phyloP scores from a whole-genome alignment of 306 rosid species.

The Cercis canadensis region DNA sequence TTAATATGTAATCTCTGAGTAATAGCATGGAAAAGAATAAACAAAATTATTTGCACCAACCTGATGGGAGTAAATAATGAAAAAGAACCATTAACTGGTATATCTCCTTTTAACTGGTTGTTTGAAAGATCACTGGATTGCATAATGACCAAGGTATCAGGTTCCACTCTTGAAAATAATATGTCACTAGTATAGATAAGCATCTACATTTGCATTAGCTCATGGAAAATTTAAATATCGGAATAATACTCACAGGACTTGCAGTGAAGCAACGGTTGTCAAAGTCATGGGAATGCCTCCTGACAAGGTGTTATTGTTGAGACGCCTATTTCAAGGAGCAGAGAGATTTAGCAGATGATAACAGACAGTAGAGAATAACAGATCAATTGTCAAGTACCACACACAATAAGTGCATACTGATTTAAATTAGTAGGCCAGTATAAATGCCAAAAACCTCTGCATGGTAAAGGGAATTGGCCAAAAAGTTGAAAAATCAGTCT shows the following conservation, averaged over 20 bases:
- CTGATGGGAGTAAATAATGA: slow-evolving; percentile 62
- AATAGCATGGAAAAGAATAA: neutral
- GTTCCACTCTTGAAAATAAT: neutral
- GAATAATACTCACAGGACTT: slow-evolving; percentile 70
- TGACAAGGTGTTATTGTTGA: slow-evolving; percentile 67
- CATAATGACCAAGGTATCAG: slow-evolving; percentile 27
- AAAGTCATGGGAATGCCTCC: slow-evolving; percentile 55
- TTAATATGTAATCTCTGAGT: neutral
- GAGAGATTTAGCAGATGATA: slow-evolving; percentile 27
- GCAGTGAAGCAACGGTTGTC: slow-evolving; percentile 48
- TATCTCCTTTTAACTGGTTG: slow-evolving; percentile 53
- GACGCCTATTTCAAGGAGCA: slow-evolving; percentile 60
- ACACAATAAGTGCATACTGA: neutral
- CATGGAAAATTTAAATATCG: neutral
- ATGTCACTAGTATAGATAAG: neutral
- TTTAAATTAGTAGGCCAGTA: neutral
- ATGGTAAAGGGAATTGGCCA: slow-evolving; percentile 4
- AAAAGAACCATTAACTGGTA: slow-evolving; percentile 70
- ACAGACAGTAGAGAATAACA: neutral
- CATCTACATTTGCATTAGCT: neutral
- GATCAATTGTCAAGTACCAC: no score
- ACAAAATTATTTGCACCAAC: slow-evolving; percentile 38
- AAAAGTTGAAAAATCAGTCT: slow-evolving; percentile 2
- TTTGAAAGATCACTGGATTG: slow-evolving; percentile 69
- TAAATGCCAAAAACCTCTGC: slow-evolving; percentile 9